A percentile compares a stretch with the other conserved stretches of the same genome.
Evolutionary conservation across 768 basidiomycete species (phyloP).

Genomic region (Leccinum broughii): DNA sequence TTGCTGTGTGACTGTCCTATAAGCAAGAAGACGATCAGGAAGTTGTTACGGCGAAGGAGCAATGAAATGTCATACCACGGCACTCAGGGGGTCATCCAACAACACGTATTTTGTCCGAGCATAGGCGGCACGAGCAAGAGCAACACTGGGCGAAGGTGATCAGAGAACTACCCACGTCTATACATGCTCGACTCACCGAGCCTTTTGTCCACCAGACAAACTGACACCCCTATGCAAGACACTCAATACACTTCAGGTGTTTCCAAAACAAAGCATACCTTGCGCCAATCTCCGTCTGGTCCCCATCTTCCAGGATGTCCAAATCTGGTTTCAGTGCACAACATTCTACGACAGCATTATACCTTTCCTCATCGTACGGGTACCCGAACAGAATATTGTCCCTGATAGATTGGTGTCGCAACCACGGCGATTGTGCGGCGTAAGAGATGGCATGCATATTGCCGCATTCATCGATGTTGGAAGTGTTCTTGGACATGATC

Average conservation of each 20-base stretch:
- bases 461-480: conserved; percentile 59
- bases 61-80: conserved; percentile 55
- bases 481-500: conserved; percentile 47
- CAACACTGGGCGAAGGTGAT: conserved; percentile 50
- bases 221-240: conserved; percentile 56
- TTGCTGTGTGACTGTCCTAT: conserved; percentile 69
- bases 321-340: conserved; percentile 85
- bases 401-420: conserved; percentile 70
- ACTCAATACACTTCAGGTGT: not conserved
- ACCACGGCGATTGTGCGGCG: conserved; percentile 71
- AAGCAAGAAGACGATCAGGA: conserved; percentile 1
- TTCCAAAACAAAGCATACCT: conserved; percentile 35
- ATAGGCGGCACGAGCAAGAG: conserved; percentile 82
- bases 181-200: conserved; percentile 48
- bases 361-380: conserved; percentile 68
- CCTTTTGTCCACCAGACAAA: conserved; percentile 82
- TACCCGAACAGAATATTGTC: conserved; percentile 83
- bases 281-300: conserved; percentile 80
- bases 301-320: conserved; percentile 83
- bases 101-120: conserved; percentile 67
- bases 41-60: not conserved
- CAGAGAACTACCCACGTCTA: not conserved
- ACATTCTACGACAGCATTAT: conserved; percentile 73
- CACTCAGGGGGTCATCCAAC: conserved; percentile 81
- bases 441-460: conserved; percentile 67